Evolutionary conservation across 257 asterid genomes (phyloP), one percentile per base, ranked within the genome.

Genomic region (Haberlea rhodopensis): DNA sequence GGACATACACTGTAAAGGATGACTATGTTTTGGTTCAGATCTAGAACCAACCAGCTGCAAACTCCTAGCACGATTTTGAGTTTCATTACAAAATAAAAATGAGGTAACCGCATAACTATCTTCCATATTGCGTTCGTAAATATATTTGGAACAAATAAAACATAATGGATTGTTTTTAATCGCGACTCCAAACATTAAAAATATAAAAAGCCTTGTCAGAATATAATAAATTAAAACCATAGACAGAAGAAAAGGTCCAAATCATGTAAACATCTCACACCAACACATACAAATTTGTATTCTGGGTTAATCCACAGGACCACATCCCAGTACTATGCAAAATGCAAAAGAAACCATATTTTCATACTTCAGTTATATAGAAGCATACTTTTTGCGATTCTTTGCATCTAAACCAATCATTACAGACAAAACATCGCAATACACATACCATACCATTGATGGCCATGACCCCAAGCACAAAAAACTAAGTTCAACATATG

Each of bases 271-370:
- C 53, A 27, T 54, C 61, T 32, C 68, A 70, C 25, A 58, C 58
- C 57, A 61, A 59, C 53, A 53, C 68, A 54, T 18, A 63, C 59
- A 70, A 53, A 65, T 72, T 61, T 43, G 66, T 66, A 66, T 65
- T 62, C 75, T 31, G 53, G 54, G 26, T 19, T 54, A 56, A 71
- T 34, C 57, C n/a, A 40, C 40, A 54, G 25, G 23, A 48, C 16
- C 2, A 62, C 22, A 69, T 52, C 5, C 60, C 15, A 43, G 20
- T 7, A 11, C 20, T 59, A 52, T 28, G 28, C 53, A n/a, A n/a
- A n/a, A n/a, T n/a, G n/a, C n/a, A n/a, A n/a, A n/a, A n/a, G n/a
- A n/a, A n/a, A n/a, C n/a, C n/a, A n/a, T n/a, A n/a, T n/a, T n/a
- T n/a, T n/a, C n/a, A n/a, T n/a, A n/a, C n/a, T n/a, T n/a, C n/a